These are phyloP conservation scores for Phialocephala sp. DNA, from an alignment of 2,329 filamentous ascomycete species.

Conservation along the genomic window DNA sequence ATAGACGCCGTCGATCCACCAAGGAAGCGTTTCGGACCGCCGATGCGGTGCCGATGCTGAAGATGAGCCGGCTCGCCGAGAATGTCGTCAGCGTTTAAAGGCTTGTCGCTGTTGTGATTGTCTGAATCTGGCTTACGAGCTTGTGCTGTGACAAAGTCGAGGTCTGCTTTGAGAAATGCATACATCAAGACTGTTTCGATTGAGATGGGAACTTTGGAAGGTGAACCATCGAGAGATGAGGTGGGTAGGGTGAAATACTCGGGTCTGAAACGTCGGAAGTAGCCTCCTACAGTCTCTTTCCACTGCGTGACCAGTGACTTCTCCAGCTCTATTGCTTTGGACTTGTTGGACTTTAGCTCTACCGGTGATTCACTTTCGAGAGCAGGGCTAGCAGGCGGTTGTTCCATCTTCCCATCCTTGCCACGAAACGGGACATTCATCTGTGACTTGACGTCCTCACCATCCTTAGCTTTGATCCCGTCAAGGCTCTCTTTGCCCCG, in stretches of 20 bases:
- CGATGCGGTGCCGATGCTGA: constrained; percentile 67
- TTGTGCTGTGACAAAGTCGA: constrained; percentile 92
- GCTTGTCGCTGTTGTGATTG: constrained; percentile 74
- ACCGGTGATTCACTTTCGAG: constrained; percentile 49
- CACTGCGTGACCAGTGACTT: constrained; percentile 75
- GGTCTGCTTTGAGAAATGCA: constrained; percentile 90
- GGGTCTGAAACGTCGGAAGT: constrained; percentile 90
- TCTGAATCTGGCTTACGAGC: constrained; percentile 78
- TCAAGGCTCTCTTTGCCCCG: constrained; percentile 48
- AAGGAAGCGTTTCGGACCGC: constrained; percentile 80
- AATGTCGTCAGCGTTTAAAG: constrained; percentile 85
- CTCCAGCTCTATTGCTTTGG: constrained; percentile 72
- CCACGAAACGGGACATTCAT: constrained; percentile 28
- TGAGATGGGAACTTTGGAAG: constrained; percentile 52
- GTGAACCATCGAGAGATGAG: constrained; percentile 39
- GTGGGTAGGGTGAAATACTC: constrained; percentile 66
- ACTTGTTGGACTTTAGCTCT: constrained; percentile 47
- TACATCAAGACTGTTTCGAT: constrained; percentile 85
- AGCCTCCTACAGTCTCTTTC: constrained; percentile 86
- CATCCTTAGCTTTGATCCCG: constrained; percentile 56
- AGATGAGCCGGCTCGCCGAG: constrained; percentile 67
- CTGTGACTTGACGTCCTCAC: constrained; percentile 49
- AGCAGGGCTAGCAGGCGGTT: constrained; percentile 45
- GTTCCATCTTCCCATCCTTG: constrained; percentile 43
- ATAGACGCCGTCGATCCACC: constrained; percentile 93